phyloP scores from a whole-genome alignment of 2,329 filamentous ascomycete species.

The Epichloe amarillans region DNA sequence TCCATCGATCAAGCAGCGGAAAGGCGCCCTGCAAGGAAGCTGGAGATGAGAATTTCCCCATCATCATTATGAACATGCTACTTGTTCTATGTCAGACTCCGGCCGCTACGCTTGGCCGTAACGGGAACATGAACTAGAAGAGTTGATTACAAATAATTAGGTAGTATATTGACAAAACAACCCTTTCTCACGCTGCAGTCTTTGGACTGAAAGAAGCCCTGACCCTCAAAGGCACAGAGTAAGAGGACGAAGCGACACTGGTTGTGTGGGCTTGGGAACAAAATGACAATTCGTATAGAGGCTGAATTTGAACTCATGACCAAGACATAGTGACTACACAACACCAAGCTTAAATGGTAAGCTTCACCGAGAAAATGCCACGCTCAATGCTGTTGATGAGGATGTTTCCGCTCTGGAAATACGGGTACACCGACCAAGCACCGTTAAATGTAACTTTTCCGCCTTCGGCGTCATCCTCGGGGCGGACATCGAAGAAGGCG shows the following conservation, averaged over 20 bases:
- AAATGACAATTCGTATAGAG: no score
- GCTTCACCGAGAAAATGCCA: conserved; percentile 29
- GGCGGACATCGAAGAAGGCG: conserved; percentile 11
- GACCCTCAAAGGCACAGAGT: conserved; percentile 40
- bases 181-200: no score
- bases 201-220: no score
- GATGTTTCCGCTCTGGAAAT: conserved; percentile 31
- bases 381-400: conserved; percentile 34
- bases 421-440: conserved; percentile 34
- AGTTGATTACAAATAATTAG: no score
- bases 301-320: no score
- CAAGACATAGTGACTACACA: no score
- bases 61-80: conserved; percentile 26
- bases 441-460: conserved; percentile 25
- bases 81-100: conserved; percentile 21
- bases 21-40: conserved; percentile 21
- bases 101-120: no score
- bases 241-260: conserved; percentile 13
- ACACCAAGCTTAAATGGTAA: conserved; percentile 6
- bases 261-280: no score
- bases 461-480: conserved; percentile 35
- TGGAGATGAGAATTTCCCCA: conserved; percentile 25
- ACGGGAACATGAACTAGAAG: no score
- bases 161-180: no score
- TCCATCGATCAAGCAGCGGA: conserved; percentile 22